These are phyloP conservation scores for Phytophthora cryptogea DNA, from an alignment of 352 stramenopile species.

Conservation along the genomic window DNA sequence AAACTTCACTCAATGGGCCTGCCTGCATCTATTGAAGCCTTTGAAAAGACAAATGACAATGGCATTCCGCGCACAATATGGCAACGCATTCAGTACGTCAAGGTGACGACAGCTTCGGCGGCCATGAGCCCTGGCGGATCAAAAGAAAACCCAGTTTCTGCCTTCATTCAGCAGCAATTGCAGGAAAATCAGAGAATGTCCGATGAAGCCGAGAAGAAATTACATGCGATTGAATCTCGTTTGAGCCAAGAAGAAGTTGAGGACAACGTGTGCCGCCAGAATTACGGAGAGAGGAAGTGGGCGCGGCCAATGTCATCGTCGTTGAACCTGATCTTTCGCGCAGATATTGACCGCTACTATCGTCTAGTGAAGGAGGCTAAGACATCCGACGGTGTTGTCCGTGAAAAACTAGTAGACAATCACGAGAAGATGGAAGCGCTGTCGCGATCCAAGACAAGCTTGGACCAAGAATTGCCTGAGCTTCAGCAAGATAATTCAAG, in stretches of 20 bases:
- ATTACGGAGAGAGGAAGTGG: conserved; percentile 69
- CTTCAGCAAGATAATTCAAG: conserved; percentile 55
- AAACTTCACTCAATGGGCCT: conserved; percentile 63
- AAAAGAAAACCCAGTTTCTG: conserved; percentile 35
- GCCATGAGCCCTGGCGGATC: conserved; percentile 22
- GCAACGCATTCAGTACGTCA: conserved; percentile 59
- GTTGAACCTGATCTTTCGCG: conserved; percentile 61
- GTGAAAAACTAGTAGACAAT: conserved; percentile 47
- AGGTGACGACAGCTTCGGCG: conserved; percentile 30
- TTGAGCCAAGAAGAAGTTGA: conserved; percentile 66
- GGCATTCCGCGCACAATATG: conserved; percentile 60
- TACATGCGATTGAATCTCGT: conserved; percentile 56
- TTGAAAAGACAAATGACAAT: conserved; percentile 66
- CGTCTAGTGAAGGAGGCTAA: conserved; percentile 75
- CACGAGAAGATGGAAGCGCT: conserved; percentile 45
- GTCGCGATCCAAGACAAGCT: conserved; percentile 49
- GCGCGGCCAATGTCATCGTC: conserved; percentile 49
- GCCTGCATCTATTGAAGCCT: conserved; percentile 79
- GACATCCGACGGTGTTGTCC: conserved; percentile 67
- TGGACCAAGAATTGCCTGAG: conserved; percentile 60
- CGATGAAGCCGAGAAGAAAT: conserved; percentile 58
- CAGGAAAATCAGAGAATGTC: conserved; percentile 57
- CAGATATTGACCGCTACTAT: conserved; percentile 77
- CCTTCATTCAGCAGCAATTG: conserved; percentile 54
- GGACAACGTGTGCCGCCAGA: conserved; percentile 69